Conservation (phyloP, 1,284 basidiomycete species). For the Cutaneotrichosporon cavernicola region DNA sequence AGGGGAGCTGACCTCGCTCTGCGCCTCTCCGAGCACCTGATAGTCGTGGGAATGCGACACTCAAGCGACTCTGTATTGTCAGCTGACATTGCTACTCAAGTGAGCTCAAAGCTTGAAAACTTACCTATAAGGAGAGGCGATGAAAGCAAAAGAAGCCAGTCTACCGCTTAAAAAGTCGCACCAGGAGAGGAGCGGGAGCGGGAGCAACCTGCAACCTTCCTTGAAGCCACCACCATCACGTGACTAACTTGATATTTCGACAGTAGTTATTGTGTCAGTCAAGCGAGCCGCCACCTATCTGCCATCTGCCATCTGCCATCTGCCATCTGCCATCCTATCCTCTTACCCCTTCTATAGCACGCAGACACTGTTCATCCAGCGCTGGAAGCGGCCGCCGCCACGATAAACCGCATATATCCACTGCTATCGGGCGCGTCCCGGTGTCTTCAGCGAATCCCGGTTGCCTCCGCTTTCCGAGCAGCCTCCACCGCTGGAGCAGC, state of each 20-base stretch:
- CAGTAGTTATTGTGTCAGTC: no score
- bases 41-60: conserved; percentile 31
- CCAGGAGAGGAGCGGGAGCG: not conserved
- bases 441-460: not conserved
- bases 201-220: not conserved
- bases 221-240: conserved; percentile 6
- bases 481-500: not conserved
- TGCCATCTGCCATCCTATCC: not conserved
- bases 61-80: conserved; percentile 41
- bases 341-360: not conserved
- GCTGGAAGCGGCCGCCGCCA: not conserved
- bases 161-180: not conserved
- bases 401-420: not conserved
- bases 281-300: not conserved
- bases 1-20: conserved; percentile 39
- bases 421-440: conserved; percentile 5
- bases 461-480: not conserved
- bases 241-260: conserved; percentile 6
- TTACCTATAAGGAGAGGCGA: conserved; percentile 39
- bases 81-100: conserved; percentile 11
- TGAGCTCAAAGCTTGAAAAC: not conserved
- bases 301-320: not conserved
- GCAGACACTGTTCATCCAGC: not conserved
- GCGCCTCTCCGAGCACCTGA: conserved; percentile 44
- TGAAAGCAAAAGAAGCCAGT: conserved; percentile 18